These are phyloP conservation scores for Phytophthora colocasiae DNA, from an alignment of 352 stramenopile species.

Conservation along the genomic window DNA sequence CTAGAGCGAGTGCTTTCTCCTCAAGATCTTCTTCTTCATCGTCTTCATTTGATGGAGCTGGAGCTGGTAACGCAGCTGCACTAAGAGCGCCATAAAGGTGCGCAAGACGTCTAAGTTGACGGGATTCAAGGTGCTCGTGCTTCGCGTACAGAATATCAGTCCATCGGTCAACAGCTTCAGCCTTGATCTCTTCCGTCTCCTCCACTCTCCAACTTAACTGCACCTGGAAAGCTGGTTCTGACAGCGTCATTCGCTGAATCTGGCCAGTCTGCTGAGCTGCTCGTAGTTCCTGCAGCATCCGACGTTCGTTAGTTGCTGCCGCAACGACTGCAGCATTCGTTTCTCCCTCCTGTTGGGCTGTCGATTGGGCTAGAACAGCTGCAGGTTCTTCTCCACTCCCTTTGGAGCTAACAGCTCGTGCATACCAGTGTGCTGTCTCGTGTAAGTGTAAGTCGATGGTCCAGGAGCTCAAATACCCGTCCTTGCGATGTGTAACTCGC, in stretches of 20 bases:
- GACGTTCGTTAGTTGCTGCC: conserved; percentile 42
- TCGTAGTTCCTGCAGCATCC: conserved; percentile 61
- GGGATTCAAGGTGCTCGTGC: conserved; percentile 61
- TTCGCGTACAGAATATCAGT: conserved; percentile 62
- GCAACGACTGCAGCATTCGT: conserved; percentile 31
- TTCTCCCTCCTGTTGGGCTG: conserved; percentile 25
- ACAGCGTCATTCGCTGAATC: conserved; percentile 67
- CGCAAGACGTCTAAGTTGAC: conserved; percentile 67
- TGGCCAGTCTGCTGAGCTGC: conserved; percentile 57
- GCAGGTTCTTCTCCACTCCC: conserved; percentile 4
- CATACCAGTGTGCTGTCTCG: conserved; percentile 55
- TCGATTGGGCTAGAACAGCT: conserved; percentile 9
- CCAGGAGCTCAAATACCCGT: conserved; percentile 68
- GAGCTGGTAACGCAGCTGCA: conserved; percentile 41
- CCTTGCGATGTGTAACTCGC: conserved; percentile 43
- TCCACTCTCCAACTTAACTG: conserved; percentile 44
- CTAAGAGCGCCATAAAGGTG: conserved; percentile 63
- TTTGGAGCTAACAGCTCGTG: conserved; percentile 7
- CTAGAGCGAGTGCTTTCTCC: conserved; percentile 45
- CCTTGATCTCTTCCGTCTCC: conserved; percentile 7
- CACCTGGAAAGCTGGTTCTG: conserved; percentile 57
- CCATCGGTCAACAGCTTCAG: conserved; percentile 37
- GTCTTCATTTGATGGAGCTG: conserved; percentile 8
- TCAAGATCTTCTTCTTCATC: conserved; percentile 26
- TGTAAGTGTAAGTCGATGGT: conserved; percentile 67